These are phyloP conservation scores for Clathrospora elynae DNA, from an alignment of 2,329 filamentous ascomycete genomes.

Conservation along the genomic window DNA sequence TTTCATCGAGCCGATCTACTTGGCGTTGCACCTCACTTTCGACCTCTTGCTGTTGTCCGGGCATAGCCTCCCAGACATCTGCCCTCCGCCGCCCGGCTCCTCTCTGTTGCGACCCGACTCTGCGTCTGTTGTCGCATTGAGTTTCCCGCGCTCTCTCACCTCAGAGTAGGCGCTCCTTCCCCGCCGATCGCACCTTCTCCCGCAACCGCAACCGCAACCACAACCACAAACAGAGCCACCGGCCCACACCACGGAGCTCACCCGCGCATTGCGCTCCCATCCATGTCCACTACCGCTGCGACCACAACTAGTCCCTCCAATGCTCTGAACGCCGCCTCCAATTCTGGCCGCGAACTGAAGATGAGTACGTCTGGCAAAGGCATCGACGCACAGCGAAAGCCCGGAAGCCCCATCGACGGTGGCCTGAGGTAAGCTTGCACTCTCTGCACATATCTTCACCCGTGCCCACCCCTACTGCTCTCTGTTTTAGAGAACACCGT, in stretches of 20 bases:
- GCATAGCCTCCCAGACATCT: conserved; percentile 28
- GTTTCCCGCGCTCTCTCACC: conserved; percentile 31
- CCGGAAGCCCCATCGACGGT: conserved; percentile 60
- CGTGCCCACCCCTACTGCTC: not conserved
- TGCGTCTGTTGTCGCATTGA: conserved; percentile 30
- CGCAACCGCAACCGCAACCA: conserved; percentile 7
- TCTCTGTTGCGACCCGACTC: conserved; percentile 15
- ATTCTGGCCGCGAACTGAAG: conserved; percentile 54
- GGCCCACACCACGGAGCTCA: conserved; percentile 18
- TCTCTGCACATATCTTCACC: not conserved
- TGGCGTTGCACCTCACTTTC: conserved; percentile 25
- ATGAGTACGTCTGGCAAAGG: conserved; percentile 57
- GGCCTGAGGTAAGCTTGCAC: conserved; percentile 57
- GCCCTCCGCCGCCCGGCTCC: conserved; percentile 29
- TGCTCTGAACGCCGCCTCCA: conserved; percentile 44
- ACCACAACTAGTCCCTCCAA: conserved; percentile 41
- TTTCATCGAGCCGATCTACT: conserved; percentile 32
- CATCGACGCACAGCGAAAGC: conserved; percentile 60
- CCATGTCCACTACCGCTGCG: conserved; percentile 44
- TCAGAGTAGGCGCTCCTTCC: conserved; percentile 20
- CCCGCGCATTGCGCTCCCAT: conserved; percentile 25
- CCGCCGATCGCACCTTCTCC: conserved; percentile 25
- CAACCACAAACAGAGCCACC: conserved; percentile 7
- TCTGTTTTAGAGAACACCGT: not conserved
- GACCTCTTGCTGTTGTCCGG: conserved; percentile 25